Base-by-base conservation (phyloP, 768 basidiomycete species). In the Mycena venus region DNA sequence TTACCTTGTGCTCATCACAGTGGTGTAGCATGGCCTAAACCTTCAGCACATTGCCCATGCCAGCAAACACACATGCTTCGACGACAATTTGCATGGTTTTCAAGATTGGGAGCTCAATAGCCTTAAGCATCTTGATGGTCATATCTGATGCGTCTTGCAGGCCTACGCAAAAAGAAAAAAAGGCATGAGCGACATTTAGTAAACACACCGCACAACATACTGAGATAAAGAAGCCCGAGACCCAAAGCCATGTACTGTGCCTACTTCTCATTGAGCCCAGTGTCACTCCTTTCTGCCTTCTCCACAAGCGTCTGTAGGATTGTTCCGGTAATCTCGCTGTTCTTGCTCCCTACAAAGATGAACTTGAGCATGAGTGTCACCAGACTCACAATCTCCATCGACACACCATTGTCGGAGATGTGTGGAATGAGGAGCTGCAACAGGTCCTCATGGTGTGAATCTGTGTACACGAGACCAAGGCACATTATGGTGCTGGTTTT, bases 271-370 rank as follows among this genome's bases (percentile, higher is more conserved):
- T 93, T 92, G 12, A 99, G 85, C 25, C 92, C 90, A 74, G 90
- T 90, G 69, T 93, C 93, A 1, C 90, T 91, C 36, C 91, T 85
- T 70, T 90, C 88, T 40, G 82, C 85, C 66, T 90, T 87, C 82
- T 98, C 96, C 95, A 97, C 95, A 80, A 99, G 81, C 3, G 94
- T 93, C 85, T 98, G 96, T 80, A 99, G 85, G 68, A 99, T 96
- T 0, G 93, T 91, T 70, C 92, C 91, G 9, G 96, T 94, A 19
- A 98, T 92, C 75, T 99, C 98, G 6, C 96, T 97, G 76, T 99
- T 94, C 56, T 93, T 95, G 79, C 96, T 97, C 19, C 97, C 98
- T 29, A 98, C 97, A 79, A 96, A 98, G 64, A 99, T 93, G 84
- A 99, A 97, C 1, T 97, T 97, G 14, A 99, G 89, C 0, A 97